Percentiles rank a stretch among this genome's conserved stretches.
Conservation (phyloP, 1,284 basidiomycete genomes). For the Cronartium ribicola region DNA sequence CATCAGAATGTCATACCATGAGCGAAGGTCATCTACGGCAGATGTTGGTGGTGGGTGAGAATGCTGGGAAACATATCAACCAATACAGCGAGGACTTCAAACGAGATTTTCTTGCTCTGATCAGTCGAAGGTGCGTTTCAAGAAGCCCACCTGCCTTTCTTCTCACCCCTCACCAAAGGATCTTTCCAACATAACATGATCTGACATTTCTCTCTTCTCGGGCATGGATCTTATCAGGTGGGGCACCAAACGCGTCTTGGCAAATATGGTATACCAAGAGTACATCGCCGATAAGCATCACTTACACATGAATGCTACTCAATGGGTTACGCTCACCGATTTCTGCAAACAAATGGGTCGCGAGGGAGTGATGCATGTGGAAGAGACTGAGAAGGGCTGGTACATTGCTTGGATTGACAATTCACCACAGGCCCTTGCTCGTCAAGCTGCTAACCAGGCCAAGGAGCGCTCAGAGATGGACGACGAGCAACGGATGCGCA, state of each 20-base stretch:
- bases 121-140: slow-evolving; percentile 67
- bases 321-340: slow-evolving; percentile 93
- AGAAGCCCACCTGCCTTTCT: too few species aligned
- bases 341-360: slow-evolving; percentile 88
- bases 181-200: background rate
- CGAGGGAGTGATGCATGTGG: slow-evolving; percentile 79
- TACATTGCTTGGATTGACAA: slow-evolving; percentile 96
- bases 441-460: slow-evolving; percentile 84
- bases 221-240: slow-evolving; percentile 58
- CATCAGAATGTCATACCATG: slow-evolving; percentile 60
- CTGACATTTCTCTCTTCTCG: background rate
- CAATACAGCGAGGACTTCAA: slow-evolving; percentile 87
- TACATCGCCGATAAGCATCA: slow-evolving; percentile 93
- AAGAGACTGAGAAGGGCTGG: slow-evolving; percentile 97
- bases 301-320: slow-evolving; percentile 96
- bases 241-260: slow-evolving; percentile 85
- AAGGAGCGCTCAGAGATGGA: slow-evolving; percentile 86
- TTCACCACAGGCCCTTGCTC: slow-evolving; percentile 83
- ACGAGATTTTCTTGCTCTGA: slow-evolving; percentile 79
- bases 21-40: slow-evolving; percentile 87
- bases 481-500: slow-evolving; percentile 88
- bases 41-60: slow-evolving; percentile 90
- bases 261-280: slow-evolving; percentile 96
- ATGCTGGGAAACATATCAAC: slow-evolving; percentile 82
- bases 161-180: background rate